Conservation (phyloP, 768 basidiomycete genomes). For the Serendipita indica region DNA sequence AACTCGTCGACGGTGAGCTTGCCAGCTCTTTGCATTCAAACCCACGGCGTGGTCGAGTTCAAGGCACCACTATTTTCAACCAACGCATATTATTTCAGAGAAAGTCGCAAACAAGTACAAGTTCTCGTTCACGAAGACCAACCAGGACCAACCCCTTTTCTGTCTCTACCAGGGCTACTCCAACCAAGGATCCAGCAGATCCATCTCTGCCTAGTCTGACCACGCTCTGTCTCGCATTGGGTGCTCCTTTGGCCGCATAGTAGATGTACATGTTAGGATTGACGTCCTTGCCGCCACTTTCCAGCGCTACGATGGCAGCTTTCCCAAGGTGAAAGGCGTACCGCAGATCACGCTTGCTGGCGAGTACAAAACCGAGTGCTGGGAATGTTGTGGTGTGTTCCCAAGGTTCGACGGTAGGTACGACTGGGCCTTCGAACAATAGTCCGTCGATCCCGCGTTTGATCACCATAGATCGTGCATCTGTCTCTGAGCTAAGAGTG, state of each 20-base stretch:
- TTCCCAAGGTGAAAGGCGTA: constrained; percentile 62
- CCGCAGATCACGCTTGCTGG: constrained; percentile 78
- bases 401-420: constrained; percentile 33
- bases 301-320: constrained; percentile 62
- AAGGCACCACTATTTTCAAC: neutral
- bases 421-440: constrained; percentile 30
- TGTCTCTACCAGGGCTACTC: constrained; percentile 42
- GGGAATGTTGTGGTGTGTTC: constrained; percentile 69
- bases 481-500: neutral
- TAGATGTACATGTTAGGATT: constrained; percentile 84
- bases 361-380: constrained; percentile 85
- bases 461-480: constrained; percentile 34
- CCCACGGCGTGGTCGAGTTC: neutral
- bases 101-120: constrained; percentile 40
- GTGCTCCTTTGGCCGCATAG: constrained; percentile 32
- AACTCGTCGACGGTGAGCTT: neutral
- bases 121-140: constrained; percentile 62
- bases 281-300: constrained; percentile 49
- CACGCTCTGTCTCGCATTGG: constrained; percentile 60
- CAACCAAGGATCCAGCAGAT: constrained; percentile 57
- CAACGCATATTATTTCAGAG: neutral
- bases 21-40: neutral
- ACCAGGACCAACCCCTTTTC: constrained; percentile 32
- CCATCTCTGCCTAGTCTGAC: constrained; percentile 53
- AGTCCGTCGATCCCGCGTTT: constrained; percentile 65